Base-by-base conservation (phyloP, 2,329 filamentous ascomycete genomes). In the Clonostachys byssicola region DNA sequence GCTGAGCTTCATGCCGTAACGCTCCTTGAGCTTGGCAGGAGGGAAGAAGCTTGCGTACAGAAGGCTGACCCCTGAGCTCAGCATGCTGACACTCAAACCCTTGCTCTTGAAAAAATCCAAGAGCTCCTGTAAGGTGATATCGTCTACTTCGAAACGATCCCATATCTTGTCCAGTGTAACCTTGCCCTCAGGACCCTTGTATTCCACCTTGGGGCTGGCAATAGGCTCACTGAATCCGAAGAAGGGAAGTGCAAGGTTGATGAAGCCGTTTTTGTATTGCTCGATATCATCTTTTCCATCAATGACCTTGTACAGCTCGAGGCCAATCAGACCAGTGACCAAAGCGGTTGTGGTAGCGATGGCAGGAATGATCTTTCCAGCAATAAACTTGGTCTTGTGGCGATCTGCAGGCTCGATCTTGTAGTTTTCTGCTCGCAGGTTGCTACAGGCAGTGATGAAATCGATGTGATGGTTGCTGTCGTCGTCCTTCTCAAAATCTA, bases 341-440 rank as follows among this genome's bases (percentile, higher is more conserved):
- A 99, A 76, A 4, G 94, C 92, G 4, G 94, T 99, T 0, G 94
- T 97, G 4, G 94, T 99, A 41, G 94, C 94, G 67, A 99, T 99
- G 42, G 94, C 94, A 18, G 94, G 94, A 55, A 99, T 99, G 57
- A 99, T 99, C 81, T 99, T 99, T 66, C 94, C 94, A 34, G 94
- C 95, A 64, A 99, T 99, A 70, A 99, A 97, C 76, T 99, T 99
- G 52, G 92, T 99, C 84, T 94, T 95, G 78, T 96, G 94, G 52
- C 90, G 82, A 63, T 99, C 92, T 1, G 94, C 92, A 53, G 85
- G 80, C 60, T 89, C 83, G 56, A 99, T 99, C 68, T 94, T 95
- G 80, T 99, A 99, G 74, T 99, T 99, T 68, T 95, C 88, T 1
- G 94, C 94, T 50, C 95, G 89, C 50, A 99, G 76, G 66, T 99